These are phyloP conservation scores for Nicotiana undulata DNA, from an alignment of 257 asterid genomes.

Conservation along the genomic window DNA sequence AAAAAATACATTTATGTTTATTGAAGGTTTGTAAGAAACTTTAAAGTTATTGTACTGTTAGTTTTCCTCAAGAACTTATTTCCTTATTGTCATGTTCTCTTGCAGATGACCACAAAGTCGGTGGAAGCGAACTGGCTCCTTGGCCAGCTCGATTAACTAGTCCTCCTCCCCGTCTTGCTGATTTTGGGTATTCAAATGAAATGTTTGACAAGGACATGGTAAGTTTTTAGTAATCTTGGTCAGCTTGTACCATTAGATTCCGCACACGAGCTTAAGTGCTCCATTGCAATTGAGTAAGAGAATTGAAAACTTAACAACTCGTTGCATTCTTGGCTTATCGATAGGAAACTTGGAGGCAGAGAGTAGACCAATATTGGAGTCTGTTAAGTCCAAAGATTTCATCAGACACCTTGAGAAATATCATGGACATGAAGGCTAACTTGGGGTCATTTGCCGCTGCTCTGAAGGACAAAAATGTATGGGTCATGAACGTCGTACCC, in stretches of 20 bases:
- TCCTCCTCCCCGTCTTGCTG: slow-evolving; percentile 94
- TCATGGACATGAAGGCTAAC: slow-evolving; percentile 97
- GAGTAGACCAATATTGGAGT: slow-evolving; percentile 74
- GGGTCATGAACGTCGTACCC: slow-evolving; percentile 96
- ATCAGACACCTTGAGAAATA: slow-evolving; percentile 63
- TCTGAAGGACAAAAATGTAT: slow-evolving; percentile 73
- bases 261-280: slow-evolving; percentile 4
- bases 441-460: slow-evolving; percentile 96
- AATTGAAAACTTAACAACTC: not conserved
- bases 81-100: slow-evolving; percentile 8
- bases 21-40: not conserved
- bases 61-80: not conserved
- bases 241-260: not conserved
- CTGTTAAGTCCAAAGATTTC: slow-evolving; percentile 67
- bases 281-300: not conserved
- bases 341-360: slow-evolving; percentile 73
- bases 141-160: slow-evolving; percentile 88
- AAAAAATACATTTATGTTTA: not conserved
- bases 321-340: slow-evolving; percentile 5
- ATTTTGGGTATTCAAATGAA: slow-evolving; percentile 81
- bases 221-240: slow-evolving; percentile 17
- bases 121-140: slow-evolving; percentile 86
- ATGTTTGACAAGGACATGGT: slow-evolving; percentile 88
- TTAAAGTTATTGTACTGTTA: not conserved
- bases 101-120: slow-evolving; percentile 75